Base-by-base conservation (phyloP, 305 asterid species). In the Rubia tinctorum region DNA sequence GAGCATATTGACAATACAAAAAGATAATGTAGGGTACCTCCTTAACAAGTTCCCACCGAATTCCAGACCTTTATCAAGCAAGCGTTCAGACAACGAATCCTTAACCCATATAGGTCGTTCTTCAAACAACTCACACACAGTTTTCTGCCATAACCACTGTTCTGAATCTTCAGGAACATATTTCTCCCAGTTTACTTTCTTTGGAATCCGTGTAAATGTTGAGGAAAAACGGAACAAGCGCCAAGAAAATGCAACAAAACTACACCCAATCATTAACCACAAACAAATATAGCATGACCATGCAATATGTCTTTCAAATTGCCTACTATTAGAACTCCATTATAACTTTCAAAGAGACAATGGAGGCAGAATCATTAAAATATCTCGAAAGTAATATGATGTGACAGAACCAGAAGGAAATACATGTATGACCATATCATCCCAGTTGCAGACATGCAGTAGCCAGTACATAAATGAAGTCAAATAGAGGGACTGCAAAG, bases 21-120 rank as follows among this genome's bases (percentile, higher is more conserved):
- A 79, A 82, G 66, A 64, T 77, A 69, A 79, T 49, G 71, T 62
- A 80, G 53, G 49, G 64, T 79, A 91, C 98, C 96, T 94, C 86
- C 77, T 88, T 68, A 94, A 92, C 81, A 83, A 77, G 68, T 73
- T 82, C 64, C 82, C 82, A 65, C 83, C 77, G 72, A 86, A 51
- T 40, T 81, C 80, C 78, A 90, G 80, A 73, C 97, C 97, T 79
- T 72, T 85, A 72, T 84, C 86, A 68, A 74, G 81, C 78, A 91
- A 87, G 70, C 73, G 86, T 79, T 90, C 98, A 56, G 82, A 80
- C 75, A 94, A 76, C 59, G 96, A 87, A 77, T 82, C 66, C 83
- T 94, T 94, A 34, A 84, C 80, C 98, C 99, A 94, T 77, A 94
- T 78, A 60, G 96, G 97, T 61, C 87, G 97, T 80, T 92, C 96